Conservation (phyloP, 805 yeast genomes). For the Pichia cephalocereana region DNA sequence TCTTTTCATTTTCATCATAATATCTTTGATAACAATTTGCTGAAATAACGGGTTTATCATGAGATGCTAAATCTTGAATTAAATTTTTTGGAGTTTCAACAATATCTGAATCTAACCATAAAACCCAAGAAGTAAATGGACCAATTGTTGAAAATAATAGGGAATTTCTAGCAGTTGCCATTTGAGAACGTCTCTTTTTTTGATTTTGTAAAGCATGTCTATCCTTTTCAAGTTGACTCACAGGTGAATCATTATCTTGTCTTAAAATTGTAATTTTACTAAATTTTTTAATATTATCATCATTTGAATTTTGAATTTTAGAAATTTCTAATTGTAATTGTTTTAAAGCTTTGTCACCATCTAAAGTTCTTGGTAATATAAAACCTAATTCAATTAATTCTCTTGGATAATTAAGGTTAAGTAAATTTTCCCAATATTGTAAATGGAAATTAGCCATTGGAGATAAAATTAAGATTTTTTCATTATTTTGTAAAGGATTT, state of each 20-base stretch:
- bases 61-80: slow-evolving; percentile 79
- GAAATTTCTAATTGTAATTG: slow-evolving; percentile 70
- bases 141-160: slow-evolving; percentile 79
- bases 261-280: slow-evolving; percentile 80
- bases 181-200: slow-evolving; percentile 77
- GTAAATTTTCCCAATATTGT: slow-evolving; percentile 80
- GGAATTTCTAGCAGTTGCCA: slow-evolving; percentile 94
- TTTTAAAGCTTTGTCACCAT: slow-evolving; percentile 74
- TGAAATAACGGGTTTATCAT: slow-evolving; percentile 78
- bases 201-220: slow-evolving; percentile 84
- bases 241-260: slow-evolving; percentile 77
- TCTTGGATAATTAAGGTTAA: slow-evolving; percentile 73
- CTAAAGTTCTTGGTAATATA: slow-evolving; percentile 72
- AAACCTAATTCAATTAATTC: slow-evolving; percentile 81
- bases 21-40: slow-evolving; percentile 92
- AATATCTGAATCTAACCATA: slow-evolving; percentile 95
- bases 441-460: slow-evolving; percentile 85
- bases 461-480: slow-evolving; percentile 76
- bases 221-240: slow-evolving; percentile 71
- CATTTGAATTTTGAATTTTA: slow-evolving; percentile 51
- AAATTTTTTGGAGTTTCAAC: slow-evolving; percentile 78
- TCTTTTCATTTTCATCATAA: slow-evolving; percentile 45
- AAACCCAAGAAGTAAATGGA: slow-evolving; percentile 87
- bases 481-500: slow-evolving; percentile 64
- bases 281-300: slow-evolving; percentile 35